Evolutionary conservation across 2,329 filamentous ascomycete genomes (phyloP).

Genomic region (Shiraia bambusicola): DNA sequence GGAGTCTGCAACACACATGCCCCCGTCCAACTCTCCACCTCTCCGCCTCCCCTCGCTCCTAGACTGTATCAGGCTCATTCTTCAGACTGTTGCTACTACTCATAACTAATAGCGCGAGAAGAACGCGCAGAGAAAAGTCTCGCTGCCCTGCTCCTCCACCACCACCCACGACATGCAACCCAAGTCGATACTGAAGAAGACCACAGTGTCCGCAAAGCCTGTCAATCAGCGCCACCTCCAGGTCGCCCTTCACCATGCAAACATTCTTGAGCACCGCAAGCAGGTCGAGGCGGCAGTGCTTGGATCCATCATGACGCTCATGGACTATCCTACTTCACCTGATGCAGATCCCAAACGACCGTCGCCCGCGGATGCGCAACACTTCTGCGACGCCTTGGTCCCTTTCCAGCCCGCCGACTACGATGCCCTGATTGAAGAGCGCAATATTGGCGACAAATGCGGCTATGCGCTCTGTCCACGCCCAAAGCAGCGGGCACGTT

Average conservation of each 20-base stretch:
- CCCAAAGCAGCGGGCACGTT: slow-evolving; percentile 60
- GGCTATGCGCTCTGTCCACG: slow-evolving; percentile 79
- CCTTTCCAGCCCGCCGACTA: slow-evolving; percentile 87
- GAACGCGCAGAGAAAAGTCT: too few species aligned
- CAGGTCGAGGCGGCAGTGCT: slow-evolving; percentile 74
- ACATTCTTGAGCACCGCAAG: slow-evolving; percentile 79
- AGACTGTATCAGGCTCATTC: too few species aligned
- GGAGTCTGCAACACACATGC: too few species aligned
- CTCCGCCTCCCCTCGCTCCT: too few species aligned
- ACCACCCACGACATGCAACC: slow-evolving; percentile 36
- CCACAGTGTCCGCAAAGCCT: slow-evolving; percentile 22
- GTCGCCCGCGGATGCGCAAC: slow-evolving; percentile 59
- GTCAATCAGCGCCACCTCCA: slow-evolving; percentile 52
- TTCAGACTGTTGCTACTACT: background rate
- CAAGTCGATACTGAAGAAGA: slow-evolving; percentile 51
- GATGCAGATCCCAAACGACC: slow-evolving; percentile 55
- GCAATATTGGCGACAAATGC: slow-evolving; percentile 79
- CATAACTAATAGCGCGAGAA: too few species aligned
- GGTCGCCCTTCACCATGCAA: slow-evolving; percentile 79
- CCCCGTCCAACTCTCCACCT: too few species aligned
- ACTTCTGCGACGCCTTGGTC: slow-evolving; percentile 67
- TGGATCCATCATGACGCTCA: slow-evolving; percentile 69
- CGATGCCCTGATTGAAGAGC: slow-evolving; percentile 83
- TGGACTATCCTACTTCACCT: slow-evolving; percentile 60
- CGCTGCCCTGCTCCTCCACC: slow-evolving; percentile 1